These are phyloP conservation scores for cucumber (Cucumis sativus) DNA, from an alignment of 306 rosid genomes.

Conservation along the genomic window DNA sequence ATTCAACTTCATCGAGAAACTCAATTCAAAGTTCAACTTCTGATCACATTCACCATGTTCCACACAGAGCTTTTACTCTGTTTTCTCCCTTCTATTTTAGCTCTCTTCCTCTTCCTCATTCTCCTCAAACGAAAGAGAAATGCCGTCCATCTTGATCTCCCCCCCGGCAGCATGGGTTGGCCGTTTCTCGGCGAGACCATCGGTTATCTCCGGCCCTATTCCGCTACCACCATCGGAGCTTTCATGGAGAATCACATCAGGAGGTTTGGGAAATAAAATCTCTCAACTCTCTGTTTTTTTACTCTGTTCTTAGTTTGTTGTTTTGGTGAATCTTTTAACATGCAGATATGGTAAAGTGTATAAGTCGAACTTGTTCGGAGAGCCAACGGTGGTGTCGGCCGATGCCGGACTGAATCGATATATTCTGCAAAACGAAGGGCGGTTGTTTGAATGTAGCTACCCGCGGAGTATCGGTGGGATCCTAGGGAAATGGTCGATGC, in stretches of 20 bases:
- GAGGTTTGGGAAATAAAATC: constrained; percentile 24
- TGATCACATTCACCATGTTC: constrained; percentile 26
- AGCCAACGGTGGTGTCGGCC: constrained; percentile 80
- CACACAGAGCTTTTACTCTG: constrained; percentile 35
- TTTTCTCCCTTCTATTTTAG: constrained; percentile 43
- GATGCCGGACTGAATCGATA: constrained; percentile 82
- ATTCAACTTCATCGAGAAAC: not conserved
- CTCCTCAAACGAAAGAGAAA: constrained; percentile 44
- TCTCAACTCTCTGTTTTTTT: not conserved
- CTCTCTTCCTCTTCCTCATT: constrained; percentile 41
- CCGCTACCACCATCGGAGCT: constrained; percentile 61
- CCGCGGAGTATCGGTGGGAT: constrained; percentile 95
- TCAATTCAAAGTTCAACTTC: not conserved
- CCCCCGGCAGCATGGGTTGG: constrained; percentile 93
- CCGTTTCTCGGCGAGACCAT: constrained; percentile 84
- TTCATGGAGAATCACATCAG: constrained; percentile 80
- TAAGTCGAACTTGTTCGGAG: constrained; percentile 86
- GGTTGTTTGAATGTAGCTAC: constrained; percentile 83
- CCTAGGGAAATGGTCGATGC: constrained; percentile 98
- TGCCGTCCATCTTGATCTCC: constrained; percentile 39
- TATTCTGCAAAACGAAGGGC: constrained; percentile 88
- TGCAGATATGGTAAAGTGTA: constrained; percentile 79
- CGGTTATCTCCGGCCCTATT: constrained; percentile 66
- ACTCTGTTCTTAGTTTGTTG: not conserved
- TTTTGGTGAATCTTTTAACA: not conserved